Percentiles rank a stretch among this genome's conserved stretches.
Evolutionary conservation across 169 alveolate genomes (phyloP).

Genomic region (Toxoplasma gondii): DNA sequence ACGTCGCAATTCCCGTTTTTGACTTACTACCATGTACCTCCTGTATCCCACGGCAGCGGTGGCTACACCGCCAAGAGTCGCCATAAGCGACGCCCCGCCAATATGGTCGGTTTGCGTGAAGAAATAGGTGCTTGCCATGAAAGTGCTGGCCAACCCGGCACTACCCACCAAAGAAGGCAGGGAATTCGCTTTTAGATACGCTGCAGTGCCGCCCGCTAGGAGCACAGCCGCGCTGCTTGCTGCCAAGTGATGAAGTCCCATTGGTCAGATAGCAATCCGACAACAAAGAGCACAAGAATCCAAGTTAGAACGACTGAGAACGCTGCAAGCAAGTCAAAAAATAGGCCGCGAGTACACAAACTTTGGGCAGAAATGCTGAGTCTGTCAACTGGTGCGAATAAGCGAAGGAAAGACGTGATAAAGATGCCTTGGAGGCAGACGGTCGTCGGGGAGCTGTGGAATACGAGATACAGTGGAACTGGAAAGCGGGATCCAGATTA

Average conservation of each 20-base stretch:
- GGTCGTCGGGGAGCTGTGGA: too few relatives aligned
- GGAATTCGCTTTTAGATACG: constrained; percentile 5
- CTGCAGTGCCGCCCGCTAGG: constrained; percentile 16
- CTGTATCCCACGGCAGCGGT: constrained; percentile 13
- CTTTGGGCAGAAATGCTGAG: too few relatives aligned
- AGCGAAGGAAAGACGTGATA: too few relatives aligned
- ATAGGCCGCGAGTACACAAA: too few relatives aligned
- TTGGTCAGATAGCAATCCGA: not conserved
- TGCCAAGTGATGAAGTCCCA: constrained; percentile 32
- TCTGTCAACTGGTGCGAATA: too few relatives aligned
- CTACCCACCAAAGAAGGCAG: constrained; percentile 30
- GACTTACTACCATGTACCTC: constrained; percentile 17
- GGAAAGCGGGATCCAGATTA: too few relatives aligned
- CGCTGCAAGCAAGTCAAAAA: too few relatives aligned
- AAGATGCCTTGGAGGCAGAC: too few relatives aligned
- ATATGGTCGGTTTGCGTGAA: constrained; percentile 28
- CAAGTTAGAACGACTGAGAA: too few relatives aligned
- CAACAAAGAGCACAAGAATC: not conserved
- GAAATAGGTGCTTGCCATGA: constrained; percentile 4
- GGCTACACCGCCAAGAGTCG: constrained; percentile 1
- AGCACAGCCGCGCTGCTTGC: constrained; percentile 12
- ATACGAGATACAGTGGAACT: too few relatives aligned
- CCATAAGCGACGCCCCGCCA: not conserved
- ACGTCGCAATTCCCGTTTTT: too few relatives aligned
- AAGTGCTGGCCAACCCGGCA: constrained; percentile 2